Evolutionary conservation across 2,329 filamentous ascomycete species (phyloP), one percentile per base, ranked within the genome.

Genomic region (Tothia fuscella): DNA sequence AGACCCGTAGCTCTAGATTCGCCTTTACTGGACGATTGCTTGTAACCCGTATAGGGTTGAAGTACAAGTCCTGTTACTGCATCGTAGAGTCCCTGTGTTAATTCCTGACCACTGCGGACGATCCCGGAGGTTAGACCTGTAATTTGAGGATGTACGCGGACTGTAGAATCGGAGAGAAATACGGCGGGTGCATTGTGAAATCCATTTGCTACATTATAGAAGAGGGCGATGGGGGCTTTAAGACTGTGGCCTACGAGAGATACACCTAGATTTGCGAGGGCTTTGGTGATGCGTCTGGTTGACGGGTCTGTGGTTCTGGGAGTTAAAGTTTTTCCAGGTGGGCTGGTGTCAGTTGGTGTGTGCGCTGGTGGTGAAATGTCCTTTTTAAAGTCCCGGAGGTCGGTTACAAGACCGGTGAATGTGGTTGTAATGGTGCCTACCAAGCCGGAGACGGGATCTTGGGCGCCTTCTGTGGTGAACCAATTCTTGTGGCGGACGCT

Each of bases 171-270:
- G 10, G 7, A 35, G 7, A 40, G 6, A 6, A 31, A 7, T 7
- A 26, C 31, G 6, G 21, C 12, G 31, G 37, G 37, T 7, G n/a
- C n/a, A 25, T 40, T 40, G 17, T 40, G 37, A 25, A 40, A 40
- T 6, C 37, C 37, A 31, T 40, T 40, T 33, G 37, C 37, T 17
- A 40, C 21, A 19, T 40, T 40, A 17, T 40, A 40, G 10, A 40
- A 26, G 21, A 40, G 19, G 9, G 10, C n/a, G 13, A 30, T 17
- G 7, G 37, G 37, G 5, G 21, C 25, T 12, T 24, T 22, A 20
- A 33, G 13, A 14, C 10, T 16, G 21, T 16, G n/a, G 16, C 9
- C 9, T 7, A 16, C 12, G 19, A 35, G n/a, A n/a, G n/a, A n/a
- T n/a, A n/a, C n/a, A n/a, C n/a, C n/a, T n/a, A n/a, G n/a, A n/a